Base-by-base conservation (phyloP, 805 yeast genomes). In the Myxozyma neotropica region DNA sequence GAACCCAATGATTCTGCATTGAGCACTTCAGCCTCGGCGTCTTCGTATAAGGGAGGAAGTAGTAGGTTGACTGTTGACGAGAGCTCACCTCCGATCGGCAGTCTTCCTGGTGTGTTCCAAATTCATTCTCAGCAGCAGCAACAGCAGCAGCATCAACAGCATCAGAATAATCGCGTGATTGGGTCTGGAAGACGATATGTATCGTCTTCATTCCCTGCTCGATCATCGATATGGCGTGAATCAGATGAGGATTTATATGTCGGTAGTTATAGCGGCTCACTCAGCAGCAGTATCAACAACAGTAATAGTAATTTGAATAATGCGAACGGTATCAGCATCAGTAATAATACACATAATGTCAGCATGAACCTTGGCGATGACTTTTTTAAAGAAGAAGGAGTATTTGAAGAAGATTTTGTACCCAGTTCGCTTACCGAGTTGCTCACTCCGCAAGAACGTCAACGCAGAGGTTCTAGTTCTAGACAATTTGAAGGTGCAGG, bases 371-470 rank as follows among this genome's bases (percentile, higher is more conserved):
- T 38, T 17, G 42, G 42, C 42, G 42, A 38, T 15, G 42, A 38
- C n/a, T 13, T 17, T 29, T 29, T 29, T 10, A 29, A 10, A n/a
- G 42, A 38, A 10, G 49, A 71, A 55, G 74, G 72, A 38, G 74
- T 79, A 5, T 81, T 75, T 69, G 88, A 82, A 48, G 92, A 88
- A 65, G 96, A 88, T 69, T 87, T 83, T 67, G 87, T 91, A 2
- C 97, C 97, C 0, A 84, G 86, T 4, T 83, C 92, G 29, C 74
- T 91, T 39, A 82, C 86, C n/a, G 96, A 89, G 65, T 75, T 90
- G 51, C 75, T 92, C 50, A 89, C 96, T 0, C 95, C 96, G 0
- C 88, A 83, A 65, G 96, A 91, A 70, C 73, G 87, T 21, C 77
- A 86, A 67, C 79, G 96, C 47, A 83, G 90, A 61, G 80, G 78